Evolutionary conservation across 192 early-diverging fungal species (phyloP), one percentile per base, ranked within the genome.

Genomic region (Oehlia diaphana): DNA sequence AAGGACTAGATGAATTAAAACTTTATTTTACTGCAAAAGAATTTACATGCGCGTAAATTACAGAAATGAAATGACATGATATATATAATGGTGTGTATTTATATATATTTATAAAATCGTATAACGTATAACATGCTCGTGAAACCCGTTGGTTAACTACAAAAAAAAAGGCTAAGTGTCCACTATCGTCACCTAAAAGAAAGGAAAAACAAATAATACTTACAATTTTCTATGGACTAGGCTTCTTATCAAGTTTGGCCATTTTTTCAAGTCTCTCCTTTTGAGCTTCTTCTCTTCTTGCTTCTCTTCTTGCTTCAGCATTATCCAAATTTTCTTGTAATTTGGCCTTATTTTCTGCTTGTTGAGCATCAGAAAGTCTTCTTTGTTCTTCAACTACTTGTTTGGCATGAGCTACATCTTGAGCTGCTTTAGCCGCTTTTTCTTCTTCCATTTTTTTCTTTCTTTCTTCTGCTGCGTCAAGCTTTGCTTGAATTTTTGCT

Each of bases 371-470:
- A 9, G 77, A 78, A 33, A 78, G 47, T 16, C 77, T 49, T 33
- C 77, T 66, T 21, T 68, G 47, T 53, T 78, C 49, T 70, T 67
- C 77, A 2, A 50, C 64, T 16, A 78, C 77, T 2, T 67, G 9
- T 78, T 78, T 78, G 8, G 66, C 77, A 8, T 58, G 77, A 33
- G 65, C 77, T 28, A 78, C 67, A 31, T 69, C 77, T 23, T 63
- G 33, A 31, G 77, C 64, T 31, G 77, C 77, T 42, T 69, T 78
- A 6, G 42, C 6, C 3, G 35, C 66, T 37, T 62, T 53, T 37
- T 69, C 49, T 6, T 66, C 66, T 33, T 78, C 77, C 37, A 9
- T 2, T 61, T 77, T 26, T 49, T 78, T 78, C 23, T 33, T 78
- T 33, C 66, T 47, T 78, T 78, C 77, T 58, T 78, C 77, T 16